Conservation (phyloP, 805 yeast genomes). For the Debaryomyces prosopidis region DNA sequence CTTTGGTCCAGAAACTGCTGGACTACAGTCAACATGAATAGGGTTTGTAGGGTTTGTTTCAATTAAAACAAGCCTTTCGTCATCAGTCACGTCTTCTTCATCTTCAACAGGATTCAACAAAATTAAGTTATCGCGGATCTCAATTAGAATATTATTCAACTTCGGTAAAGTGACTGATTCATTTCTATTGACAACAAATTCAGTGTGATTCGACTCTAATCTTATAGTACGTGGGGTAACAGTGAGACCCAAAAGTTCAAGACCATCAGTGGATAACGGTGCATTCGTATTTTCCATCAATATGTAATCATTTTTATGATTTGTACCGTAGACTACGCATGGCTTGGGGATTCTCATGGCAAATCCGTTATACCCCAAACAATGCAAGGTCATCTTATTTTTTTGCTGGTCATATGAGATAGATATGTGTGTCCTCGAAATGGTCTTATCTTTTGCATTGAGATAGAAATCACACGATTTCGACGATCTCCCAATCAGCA, state of each 20-base stretch:
- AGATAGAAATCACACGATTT: conserved; percentile 53
- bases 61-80: conserved; percentile 31
- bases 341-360: conserved; percentile 61
- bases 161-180: conserved; percentile 69
- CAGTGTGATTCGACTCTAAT: conserved; percentile 45
- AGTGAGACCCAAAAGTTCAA: conserved; percentile 7
- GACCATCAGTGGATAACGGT: conserved; percentile 18
- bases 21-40: neutral
- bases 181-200: conserved; percentile 56
- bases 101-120: conserved; percentile 49
- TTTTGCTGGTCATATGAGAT: conserved; percentile 37
- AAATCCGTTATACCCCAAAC: conserved; percentile 84
- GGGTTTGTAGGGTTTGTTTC: neutral
- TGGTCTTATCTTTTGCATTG: conserved; percentile 49
- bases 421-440: conserved; percentile 67
- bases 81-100: conserved; percentile 47
- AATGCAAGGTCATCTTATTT: conserved; percentile 53
- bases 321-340: conserved; percentile 31
- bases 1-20: neutral
- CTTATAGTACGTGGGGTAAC: conserved; percentile 36
- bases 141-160: conserved; percentile 60
- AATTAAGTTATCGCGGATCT: conserved; percentile 67
- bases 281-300: conserved; percentile 22
- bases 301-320: conserved; percentile 19
- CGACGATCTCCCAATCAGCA: conserved; percentile 70